phyloP scores from a whole-genome alignment of 1,284 basidiomycete species.

The Ceratobasidium theobromae region DNA sequence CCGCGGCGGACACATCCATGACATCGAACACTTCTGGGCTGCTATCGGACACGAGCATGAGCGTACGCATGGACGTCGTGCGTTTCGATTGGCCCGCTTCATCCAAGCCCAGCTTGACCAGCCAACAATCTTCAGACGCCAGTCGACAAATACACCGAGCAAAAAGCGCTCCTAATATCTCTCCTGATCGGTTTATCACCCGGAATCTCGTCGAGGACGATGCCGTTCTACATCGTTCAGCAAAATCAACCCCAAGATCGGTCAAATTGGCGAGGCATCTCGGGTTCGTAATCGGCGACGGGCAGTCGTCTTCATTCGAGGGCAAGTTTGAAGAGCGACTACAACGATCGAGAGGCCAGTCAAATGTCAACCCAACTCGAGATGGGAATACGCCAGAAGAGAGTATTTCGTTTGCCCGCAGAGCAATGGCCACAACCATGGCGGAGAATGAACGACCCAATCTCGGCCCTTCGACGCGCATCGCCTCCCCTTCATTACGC shows the following conservation, averaged over 20 bases:
- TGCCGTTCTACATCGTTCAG: neutral
- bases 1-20: slow-evolving; percentile 12
- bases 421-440: slow-evolving; percentile 2
- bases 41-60: slow-evolving; percentile 17
- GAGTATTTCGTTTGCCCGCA: neutral
- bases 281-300: slow-evolving; percentile 18
- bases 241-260: slow-evolving; percentile 18
- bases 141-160: slow-evolving; percentile 3
- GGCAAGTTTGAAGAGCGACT: slow-evolving; percentile 6
- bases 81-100: slow-evolving; percentile 24
- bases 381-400: neutral
- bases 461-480: neutral
- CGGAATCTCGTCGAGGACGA: neutral
- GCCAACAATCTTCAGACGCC: neutral
- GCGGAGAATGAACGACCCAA: neutral
- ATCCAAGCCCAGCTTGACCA: neutral
- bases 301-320: neutral
- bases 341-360: neutral
- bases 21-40: neutral
- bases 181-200: slow-evolving; percentile 18
- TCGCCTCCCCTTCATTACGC: slow-evolving; percentile 10
- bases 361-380: neutral
- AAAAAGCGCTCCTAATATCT: slow-evolving; percentile 7
- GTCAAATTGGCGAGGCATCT: slow-evolving; percentile 18
- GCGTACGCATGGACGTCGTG: slow-evolving; percentile 26